phyloP scores from a whole-genome alignment of 2,329 filamentous ascomycete genomes.

The Fusarium floridanum region DNA sequence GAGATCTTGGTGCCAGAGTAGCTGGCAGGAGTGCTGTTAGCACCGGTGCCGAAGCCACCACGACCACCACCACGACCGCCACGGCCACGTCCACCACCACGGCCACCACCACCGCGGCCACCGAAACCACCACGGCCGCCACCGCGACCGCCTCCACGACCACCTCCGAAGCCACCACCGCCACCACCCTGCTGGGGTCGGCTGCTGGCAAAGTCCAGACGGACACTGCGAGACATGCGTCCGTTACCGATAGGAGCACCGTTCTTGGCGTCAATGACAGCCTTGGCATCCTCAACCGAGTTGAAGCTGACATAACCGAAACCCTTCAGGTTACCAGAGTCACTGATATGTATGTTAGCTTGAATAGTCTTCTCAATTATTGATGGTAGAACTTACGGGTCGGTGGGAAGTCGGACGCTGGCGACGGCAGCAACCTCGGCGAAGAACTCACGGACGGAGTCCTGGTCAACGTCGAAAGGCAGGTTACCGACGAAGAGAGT shows the following conservation, averaged over 20 bases:
- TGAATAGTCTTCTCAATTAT: background rate
- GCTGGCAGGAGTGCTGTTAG: constrained; percentile 46
- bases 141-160: constrained; percentile 58
- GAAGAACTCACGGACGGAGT: constrained; percentile 81
- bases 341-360: constrained; percentile 59
- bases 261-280: constrained; percentile 77
- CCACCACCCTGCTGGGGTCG: constrained; percentile 71
- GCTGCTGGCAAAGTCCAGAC: constrained; percentile 84
- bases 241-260: constrained; percentile 73
- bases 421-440: constrained; percentile 76
- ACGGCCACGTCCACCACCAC: constrained; percentile 60
- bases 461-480: constrained; percentile 85
- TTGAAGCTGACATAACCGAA: constrained; percentile 92
- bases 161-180: constrained; percentile 62
- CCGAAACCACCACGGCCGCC: constrained; percentile 61
- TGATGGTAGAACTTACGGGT: constrained; percentile 67
- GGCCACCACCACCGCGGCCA: constrained; percentile 60
- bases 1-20: constrained; percentile 82
- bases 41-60: constrained; percentile 36
- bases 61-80: constrained; percentile 47
- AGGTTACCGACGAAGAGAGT: constrained; percentile 95
- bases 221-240: constrained; percentile 79
- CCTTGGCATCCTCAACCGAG: constrained; percentile 85
- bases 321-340: constrained; percentile 87
- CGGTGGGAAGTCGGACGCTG: constrained; percentile 88